phyloP scores from a whole-genome alignment of 2,329 filamentous ascomycete species.

The Scorias spongiosa region DNA sequence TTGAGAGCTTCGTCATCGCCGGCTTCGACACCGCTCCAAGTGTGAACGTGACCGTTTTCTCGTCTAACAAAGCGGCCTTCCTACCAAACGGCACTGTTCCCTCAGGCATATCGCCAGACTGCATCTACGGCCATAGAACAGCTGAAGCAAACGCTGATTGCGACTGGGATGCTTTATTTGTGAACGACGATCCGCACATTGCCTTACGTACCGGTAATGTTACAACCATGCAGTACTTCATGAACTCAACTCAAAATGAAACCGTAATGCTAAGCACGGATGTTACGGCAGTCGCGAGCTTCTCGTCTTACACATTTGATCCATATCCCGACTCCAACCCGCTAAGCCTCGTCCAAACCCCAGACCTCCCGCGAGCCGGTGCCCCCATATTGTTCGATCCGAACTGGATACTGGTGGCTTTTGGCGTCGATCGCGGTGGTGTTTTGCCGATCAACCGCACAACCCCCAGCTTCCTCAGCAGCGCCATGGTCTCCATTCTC shows the following conservation, averaged over 20 bases:
- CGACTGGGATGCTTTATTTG: constrained; percentile 7
- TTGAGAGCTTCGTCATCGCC: constrained; percentile 7
- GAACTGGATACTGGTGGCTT: neutral
- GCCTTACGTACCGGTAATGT: constrained; percentile 4
- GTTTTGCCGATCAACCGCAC: neutral
- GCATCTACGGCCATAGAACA: constrained; percentile 1
- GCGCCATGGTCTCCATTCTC: neutral
- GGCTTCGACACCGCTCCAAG: constrained; percentile 3
- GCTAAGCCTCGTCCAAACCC: constrained; percentile 7
- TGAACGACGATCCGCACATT: neutral
- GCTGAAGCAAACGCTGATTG: constrained; percentile 2
- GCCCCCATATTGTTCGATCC: neutral
- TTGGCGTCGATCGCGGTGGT: neutral
- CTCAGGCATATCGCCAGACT: constrained; percentile 4
- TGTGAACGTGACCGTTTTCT: constrained; percentile 6
- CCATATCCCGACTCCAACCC: constrained; percentile 9
- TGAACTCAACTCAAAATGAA: neutral
- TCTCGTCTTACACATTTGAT: constrained; percentile 13
- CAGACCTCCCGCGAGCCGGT: constrained; percentile 1
- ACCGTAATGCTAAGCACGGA: constrained; percentile 4
- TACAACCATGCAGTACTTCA: constrained; percentile 5
- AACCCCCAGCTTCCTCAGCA: neutral
- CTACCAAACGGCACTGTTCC: constrained; percentile 6
- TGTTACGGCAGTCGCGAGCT: constrained; percentile 6
- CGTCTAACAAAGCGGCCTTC: constrained; percentile 11